Evolutionary conservation across 345 rosid genomes (phyloP), one percentile per base, ranked within the genome.

Genomic region (Eucalyptus erythrocorys): DNA sequence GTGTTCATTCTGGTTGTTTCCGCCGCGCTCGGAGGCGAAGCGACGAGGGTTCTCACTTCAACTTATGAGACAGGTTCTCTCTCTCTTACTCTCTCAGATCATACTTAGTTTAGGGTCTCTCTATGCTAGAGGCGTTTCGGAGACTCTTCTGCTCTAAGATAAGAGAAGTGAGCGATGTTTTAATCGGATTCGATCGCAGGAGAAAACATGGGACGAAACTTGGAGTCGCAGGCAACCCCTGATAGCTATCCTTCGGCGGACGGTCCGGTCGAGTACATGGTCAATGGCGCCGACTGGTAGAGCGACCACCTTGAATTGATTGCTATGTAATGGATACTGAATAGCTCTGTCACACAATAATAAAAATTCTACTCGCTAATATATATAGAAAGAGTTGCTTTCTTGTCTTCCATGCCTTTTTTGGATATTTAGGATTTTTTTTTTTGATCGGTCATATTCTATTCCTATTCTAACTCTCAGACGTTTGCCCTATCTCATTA

Each of bases 401-500:
- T 68, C 22, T 34, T 4, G 8, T 68, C 42, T 68, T 22, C 42
- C 24, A 3, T 68, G 3, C 7, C 11, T 32, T 34, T 40, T 68
- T 17, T 1, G 10, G 37, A 66, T n/a, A 66, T 16, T 16, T n/a
- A 32, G 6, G 21, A 7, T 15, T 4, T 48, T 12, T 48, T 43
- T 48, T 12, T 48, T 48, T 12, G 1, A 13, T 48, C 4, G 0
- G 49, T 48, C 14, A 0, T 48, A 48, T 48, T 48, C 2, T 48
- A 12, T 48, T 48, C 1, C 0, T 48, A 48, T 0, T 48, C 14
- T 48, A 48, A 48, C 48, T 48, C 13, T 48, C 2, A 11, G 48
- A 11, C 10, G 47, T 45, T 9, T 48, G 13, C 2, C 48, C 13
- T 12, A 13, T 14, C 5, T 12, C 14, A 0, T 48, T 48, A 12